Evolutionary conservation across 306 rosid species (phyloP).

Genomic region (Medicago lupulina): DNA sequence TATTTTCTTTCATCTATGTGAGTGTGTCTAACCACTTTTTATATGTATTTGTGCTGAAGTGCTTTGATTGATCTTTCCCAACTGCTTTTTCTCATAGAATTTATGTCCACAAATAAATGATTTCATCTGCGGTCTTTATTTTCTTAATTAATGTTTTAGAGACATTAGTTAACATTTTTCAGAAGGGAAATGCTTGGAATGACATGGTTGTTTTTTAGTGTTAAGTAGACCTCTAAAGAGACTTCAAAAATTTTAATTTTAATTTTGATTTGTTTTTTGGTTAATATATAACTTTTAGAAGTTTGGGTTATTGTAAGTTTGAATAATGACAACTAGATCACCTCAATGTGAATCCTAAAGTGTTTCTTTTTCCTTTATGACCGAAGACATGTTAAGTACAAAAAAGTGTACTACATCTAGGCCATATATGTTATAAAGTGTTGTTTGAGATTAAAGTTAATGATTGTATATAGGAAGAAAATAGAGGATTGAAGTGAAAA

Average conservation of each 20-base stretch:
- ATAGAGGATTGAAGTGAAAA: not conserved
- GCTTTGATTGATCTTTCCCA: not conserved
- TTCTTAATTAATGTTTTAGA: not conserved
- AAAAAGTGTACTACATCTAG: not conserved
- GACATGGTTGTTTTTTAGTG: not conserved
- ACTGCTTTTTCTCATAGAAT: not conserved
- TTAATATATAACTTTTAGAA: not conserved
- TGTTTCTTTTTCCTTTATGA: not conserved
- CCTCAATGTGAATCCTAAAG: constrained; percentile 4
- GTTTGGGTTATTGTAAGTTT: not conserved
- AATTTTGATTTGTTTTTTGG: not conserved
- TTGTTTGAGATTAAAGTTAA: not conserved
- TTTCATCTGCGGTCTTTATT: not conserved
- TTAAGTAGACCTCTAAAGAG: not conserved
- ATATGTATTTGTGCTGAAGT: too few relatives aligned
- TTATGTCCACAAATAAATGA: not conserved
- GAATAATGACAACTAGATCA: not conserved
- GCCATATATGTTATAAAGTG: not conserved
- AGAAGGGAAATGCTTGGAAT: not conserved
- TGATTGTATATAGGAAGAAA: constrained; percentile 8
- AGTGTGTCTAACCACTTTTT: too few relatives aligned
- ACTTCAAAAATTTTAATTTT: not conserved
- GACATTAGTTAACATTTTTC: too few relatives aligned
- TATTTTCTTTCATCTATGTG: too few relatives aligned
- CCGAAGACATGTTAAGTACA: constrained; percentile 17